Conservation (phyloP, 371 early-diverging fungal species). For the Mortierella sp. region DNA sequence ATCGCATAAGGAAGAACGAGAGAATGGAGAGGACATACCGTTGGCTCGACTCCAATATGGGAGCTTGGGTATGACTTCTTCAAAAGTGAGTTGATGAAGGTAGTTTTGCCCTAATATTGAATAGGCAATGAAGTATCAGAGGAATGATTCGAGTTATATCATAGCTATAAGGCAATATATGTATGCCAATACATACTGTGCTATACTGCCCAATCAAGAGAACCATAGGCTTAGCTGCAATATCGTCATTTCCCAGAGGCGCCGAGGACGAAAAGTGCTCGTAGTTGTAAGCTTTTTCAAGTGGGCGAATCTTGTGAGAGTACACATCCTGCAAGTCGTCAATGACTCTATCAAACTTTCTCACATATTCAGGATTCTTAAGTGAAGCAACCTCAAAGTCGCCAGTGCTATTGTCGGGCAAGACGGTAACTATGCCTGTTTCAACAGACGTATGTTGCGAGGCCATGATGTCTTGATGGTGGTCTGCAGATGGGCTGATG, state of each 20-base stretch:
- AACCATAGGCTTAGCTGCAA: conserved; percentile 88
- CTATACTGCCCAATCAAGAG: conserved; percentile 87
- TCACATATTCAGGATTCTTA: conserved; percentile 52
- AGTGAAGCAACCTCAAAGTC: conserved; percentile 55
- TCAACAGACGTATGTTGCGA: background rate
- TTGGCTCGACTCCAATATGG: conserved; percentile 90
- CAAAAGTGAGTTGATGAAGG: conserved; percentile 85
- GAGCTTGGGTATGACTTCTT: conserved; percentile 86
- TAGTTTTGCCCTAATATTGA: conserved; percentile 81
- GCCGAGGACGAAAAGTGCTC: conserved; percentile 83
- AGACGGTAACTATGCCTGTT: background rate
- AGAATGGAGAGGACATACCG: conserved; percentile 58
- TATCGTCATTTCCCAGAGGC: conserved; percentile 82
- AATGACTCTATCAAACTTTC: conserved; percentile 72
- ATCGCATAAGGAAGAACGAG: background rate
- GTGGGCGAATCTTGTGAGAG: conserved; percentile 76
- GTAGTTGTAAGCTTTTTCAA: conserved; percentile 83
- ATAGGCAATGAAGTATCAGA: background rate
- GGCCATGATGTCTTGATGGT: conserved; percentile 4
- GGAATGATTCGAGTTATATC: background rate
- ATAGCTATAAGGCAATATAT: background rate
- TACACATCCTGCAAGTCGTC: conserved; percentile 79
- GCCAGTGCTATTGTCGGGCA: conserved; percentile 2
- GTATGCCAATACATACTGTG: conserved; percentile 26
- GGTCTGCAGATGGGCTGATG: conserved; percentile 3